phyloP scores from a whole-genome alignment of 768 basidiomycete genomes.

The Leccinum uliginosum region DNA sequence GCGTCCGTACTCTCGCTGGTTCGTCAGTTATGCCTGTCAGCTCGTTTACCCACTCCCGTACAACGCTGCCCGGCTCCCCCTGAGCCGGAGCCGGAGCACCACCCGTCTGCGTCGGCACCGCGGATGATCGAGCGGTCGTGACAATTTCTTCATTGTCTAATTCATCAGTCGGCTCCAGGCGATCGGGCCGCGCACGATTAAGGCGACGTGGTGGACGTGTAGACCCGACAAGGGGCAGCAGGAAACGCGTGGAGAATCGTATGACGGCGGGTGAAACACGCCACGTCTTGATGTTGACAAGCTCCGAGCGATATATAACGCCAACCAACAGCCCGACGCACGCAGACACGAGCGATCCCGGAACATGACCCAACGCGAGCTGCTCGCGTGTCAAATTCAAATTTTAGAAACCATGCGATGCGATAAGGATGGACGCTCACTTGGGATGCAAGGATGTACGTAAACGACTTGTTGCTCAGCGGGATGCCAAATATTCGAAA shows the following conservation, averaged over 20 bases:
- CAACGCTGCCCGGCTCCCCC: conserved; percentile 38
- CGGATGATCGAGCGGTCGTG: conserved; percentile 51
- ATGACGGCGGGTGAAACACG: conserved; percentile 62
- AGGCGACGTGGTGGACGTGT: conserved; percentile 59
- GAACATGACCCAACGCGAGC: conserved; percentile 67
- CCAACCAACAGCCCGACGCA: conserved; percentile 66
- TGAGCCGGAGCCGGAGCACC: conserved; percentile 17
- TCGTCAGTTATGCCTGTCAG: conserved; percentile 62
- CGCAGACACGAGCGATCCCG: conserved; percentile 60
- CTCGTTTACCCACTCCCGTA: conserved; percentile 79
- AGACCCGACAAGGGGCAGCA: conserved; percentile 67
- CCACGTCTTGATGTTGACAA: conserved; percentile 75
- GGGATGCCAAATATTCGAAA: conserved; percentile 73
- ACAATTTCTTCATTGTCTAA: conserved; percentile 54
- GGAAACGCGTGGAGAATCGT: conserved; percentile 48
- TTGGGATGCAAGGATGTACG: conserved; percentile 69
- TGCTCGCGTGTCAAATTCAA: conserved; percentile 25
- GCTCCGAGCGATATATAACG: conserved; percentile 78
- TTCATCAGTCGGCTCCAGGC: conserved; percentile 14
- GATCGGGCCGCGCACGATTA: conserved; percentile 72
- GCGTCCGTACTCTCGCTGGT: conserved; percentile 59
- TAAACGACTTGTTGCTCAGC: conserved; percentile 72
- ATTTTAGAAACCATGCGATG: not conserved
- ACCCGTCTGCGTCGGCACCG: conserved; percentile 22
- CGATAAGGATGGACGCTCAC: conserved; percentile 36